Conservation (phyloP, 2,329 filamentous ascomycete genomes). For the Ophiostoma perfectum region DNA sequence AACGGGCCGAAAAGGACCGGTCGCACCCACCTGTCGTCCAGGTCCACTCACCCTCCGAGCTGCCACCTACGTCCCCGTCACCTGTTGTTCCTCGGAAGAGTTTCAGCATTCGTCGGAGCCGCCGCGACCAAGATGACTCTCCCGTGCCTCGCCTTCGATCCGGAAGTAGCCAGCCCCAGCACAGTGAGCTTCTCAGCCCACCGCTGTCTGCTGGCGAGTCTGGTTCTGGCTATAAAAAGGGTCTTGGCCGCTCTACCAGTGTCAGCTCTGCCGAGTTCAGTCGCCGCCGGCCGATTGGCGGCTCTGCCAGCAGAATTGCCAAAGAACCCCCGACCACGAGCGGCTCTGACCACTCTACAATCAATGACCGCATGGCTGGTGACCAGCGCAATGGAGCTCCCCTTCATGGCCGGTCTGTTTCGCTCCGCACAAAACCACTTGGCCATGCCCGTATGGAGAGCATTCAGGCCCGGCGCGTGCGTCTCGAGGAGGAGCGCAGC, state of each 20-base stretch:
- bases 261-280: constrained; percentile 83
- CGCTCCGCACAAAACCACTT: constrained; percentile 75
- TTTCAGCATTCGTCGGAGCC: constrained; percentile 68
- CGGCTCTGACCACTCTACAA: constrained; percentile 69
- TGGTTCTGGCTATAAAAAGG: constrained; percentile 57
- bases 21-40: constrained; percentile 69
- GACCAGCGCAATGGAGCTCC: constrained; percentile 38
- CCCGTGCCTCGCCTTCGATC: constrained; percentile 44
- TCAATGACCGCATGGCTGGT: constrained; percentile 44
- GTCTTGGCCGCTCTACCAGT: constrained; percentile 79
- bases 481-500: constrained; percentile 46
- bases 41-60: constrained; percentile 69
- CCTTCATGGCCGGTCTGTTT: constrained; percentile 49
- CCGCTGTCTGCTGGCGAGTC: constrained; percentile 56
- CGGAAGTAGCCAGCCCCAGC: constrained; percentile 63
- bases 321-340: constrained; percentile 69
- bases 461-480: constrained; percentile 77
- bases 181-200: constrained; percentile 72
- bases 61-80: background rate
- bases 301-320: constrained; percentile 37
- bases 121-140: constrained; percentile 50
- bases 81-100: constrained; percentile 63
- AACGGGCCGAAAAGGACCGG: constrained; percentile 56
- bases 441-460: constrained; percentile 86
- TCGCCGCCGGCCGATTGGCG: constrained; percentile 47